Evolutionary conservation across 2,329 filamentous ascomycete genomes (phyloP), one percentile per base, ranked within the genome.

Genomic region (Raffaelea albimanens): DNA sequence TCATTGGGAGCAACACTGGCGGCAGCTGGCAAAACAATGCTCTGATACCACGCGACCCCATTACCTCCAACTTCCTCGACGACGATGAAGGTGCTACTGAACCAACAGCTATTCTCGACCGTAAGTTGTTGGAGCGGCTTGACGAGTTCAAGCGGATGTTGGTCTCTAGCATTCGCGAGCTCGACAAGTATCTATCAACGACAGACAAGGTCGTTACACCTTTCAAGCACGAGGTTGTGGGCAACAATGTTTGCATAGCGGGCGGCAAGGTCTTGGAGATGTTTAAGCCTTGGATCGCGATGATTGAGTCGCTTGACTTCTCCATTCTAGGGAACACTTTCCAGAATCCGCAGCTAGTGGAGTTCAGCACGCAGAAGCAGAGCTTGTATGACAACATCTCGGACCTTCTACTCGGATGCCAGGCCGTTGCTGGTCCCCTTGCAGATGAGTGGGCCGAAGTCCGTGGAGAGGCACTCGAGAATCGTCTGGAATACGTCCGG

Each of bases 371-470:
- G 29, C 87, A 95, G 63, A 97, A 97, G 66, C 93, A 98, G 63
- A 86, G 85, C 56, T 73, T 95, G 18, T 97, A 97, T 64, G 93
- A 97, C 64, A 85, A 89, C 50, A 85, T 95, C 47, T 90, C 89
- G 9, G 93, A 97, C 61, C 76, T 98, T 23, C 69, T 97, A 4
- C 68, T 95, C 44, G 82, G 84, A 50, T 96, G 90, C 59, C 93
- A 98, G 65, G 82, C 86, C 21, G 85, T 97, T n/a, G 87, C 89
- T 5, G 87, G 87, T 9, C 93, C 93, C 5, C 67, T 98, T 40
- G 87, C 85, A 9, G 93, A 98, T 61, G 93, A 98, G 66, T 98
- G 93, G 93, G 81, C 90, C 4, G 89, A 95, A 61, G 73, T 90
- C n/a, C 82, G 89, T 40, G 88, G 89, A 2, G 88, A 95, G 61